Percentiles rank a stretch among this genome's conserved stretches.
phyloP scores from a whole-genome alignment of 768 basidiomycete genomes.

The Boletus pseudopeckii region DNA sequence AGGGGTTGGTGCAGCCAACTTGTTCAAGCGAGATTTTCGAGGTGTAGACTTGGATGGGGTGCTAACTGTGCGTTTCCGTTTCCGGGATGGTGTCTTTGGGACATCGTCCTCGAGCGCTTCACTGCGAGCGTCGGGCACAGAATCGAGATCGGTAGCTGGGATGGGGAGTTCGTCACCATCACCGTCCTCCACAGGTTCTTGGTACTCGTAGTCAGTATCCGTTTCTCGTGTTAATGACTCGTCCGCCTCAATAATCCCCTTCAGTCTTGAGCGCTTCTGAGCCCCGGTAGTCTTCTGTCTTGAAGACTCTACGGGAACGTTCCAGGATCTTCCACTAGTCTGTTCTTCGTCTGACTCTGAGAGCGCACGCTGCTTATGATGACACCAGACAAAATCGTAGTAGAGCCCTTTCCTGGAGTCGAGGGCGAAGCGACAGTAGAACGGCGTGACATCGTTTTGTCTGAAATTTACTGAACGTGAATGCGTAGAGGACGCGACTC shows the following conservation, averaged over 20 bases:
- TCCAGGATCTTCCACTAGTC: slow-evolving; percentile 44
- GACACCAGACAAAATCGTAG: slow-evolving; percentile 59
- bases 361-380: slow-evolving; percentile 42
- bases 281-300: slow-evolving; percentile 3
- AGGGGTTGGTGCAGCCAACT: slow-evolving; percentile 63
- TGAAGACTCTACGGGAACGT: slow-evolving; percentile 34
- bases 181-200: slow-evolving; percentile 13
- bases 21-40: slow-evolving; percentile 34
- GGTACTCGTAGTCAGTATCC: slow-evolving; percentile 23
- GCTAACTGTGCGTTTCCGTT: slow-evolving; percentile 41
- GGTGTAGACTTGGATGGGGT: slow-evolving; percentile 34
- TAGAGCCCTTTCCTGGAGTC: slow-evolving; percentile 58
- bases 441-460: slow-evolving; percentile 30
- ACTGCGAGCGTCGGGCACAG: slow-evolving; percentile 28
- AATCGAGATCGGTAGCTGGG: slow-evolving; percentile 15
- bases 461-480: slow-evolving; percentile 9
- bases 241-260: slow-evolving; percentile 24
- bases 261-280: slow-evolving; percentile 22
- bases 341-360: slow-evolving; percentile 23
- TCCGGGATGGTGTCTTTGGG: slow-evolving; percentile 53
- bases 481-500: slow-evolving; percentile 14
- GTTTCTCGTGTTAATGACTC: slow-evolving; percentile 13
- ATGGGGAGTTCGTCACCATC: slow-evolving; percentile 24
- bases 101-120: slow-evolving; percentile 26
- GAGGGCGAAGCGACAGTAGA: slow-evolving; percentile 58